These are phyloP conservation scores for Lactifluus piperatus DNA, from an alignment of 768 basidiomycete genomes.

Conservation along the genomic window DNA sequence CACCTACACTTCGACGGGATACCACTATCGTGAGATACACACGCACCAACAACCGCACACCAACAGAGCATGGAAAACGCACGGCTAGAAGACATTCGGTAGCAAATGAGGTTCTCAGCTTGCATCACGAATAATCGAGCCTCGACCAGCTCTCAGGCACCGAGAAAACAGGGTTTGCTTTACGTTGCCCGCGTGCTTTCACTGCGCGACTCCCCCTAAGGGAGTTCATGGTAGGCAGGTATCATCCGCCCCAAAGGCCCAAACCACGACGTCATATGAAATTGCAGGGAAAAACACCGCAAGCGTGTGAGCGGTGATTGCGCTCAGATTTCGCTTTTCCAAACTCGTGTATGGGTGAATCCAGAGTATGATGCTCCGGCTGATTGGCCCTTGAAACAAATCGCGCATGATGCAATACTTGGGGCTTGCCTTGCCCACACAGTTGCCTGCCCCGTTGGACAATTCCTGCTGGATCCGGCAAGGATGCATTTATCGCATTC, in stretches of 20 bases:
- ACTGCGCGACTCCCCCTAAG: neutral
- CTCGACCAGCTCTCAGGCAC: constrained; percentile 1
- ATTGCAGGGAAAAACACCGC: neutral
- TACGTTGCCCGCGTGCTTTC: neutral
- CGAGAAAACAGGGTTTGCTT: neutral
- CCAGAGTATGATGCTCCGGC: neutral
- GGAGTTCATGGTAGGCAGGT: neutral
- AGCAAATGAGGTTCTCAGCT: neutral
- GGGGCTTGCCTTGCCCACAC: neutral
- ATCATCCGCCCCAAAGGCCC: neutral
- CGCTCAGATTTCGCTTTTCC: neutral
- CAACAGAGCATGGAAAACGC: neutral
- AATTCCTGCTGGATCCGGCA: neutral
- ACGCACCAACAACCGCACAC: neutral
- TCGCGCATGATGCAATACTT: neutral
- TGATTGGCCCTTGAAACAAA: neutral
- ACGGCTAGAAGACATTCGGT: neutral
- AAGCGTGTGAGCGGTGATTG: neutral
- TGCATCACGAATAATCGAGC: neutral
- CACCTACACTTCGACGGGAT: neutral
- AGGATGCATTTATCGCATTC: neutral
- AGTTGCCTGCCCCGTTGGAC: neutral
- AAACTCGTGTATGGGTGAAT: neutral
- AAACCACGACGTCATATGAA: neutral
- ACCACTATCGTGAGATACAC: neutral